Percentiles rank a stretch among this genome's conserved stretches.
Conservation (phyloP, 1,284 basidiomycete species). For the Moniliophthora roreri region DNA sequence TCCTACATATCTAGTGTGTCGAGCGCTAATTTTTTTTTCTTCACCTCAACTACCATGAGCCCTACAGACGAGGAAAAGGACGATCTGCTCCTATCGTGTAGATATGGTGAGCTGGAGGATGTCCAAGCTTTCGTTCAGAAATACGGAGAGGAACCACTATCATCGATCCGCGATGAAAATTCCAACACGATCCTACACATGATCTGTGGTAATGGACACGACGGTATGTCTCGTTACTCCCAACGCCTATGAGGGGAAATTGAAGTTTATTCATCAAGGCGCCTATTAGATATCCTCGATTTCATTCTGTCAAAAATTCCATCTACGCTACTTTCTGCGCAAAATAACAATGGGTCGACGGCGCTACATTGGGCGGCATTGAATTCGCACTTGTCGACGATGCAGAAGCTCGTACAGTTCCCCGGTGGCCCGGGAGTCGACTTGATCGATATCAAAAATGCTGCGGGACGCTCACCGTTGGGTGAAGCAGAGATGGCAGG, state of each 20-base stretch:
- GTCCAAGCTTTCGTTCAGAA: conserved; percentile 62
- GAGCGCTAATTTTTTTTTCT: neutral
- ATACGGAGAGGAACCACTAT: conserved; percentile 58
- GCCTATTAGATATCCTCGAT: conserved; percentile 63
- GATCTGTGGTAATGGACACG: conserved; percentile 83
- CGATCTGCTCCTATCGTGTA: conserved; percentile 77
- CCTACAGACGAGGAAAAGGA: conserved; percentile 65
- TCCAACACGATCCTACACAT: conserved; percentile 84
- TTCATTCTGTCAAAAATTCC: conserved; percentile 68
- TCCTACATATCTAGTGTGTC: no score
- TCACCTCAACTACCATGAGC: conserved; percentile 9
- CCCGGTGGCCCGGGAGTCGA: conserved; percentile 56
- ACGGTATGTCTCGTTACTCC: conserved; percentile 50
- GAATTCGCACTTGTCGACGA: conserved; percentile 71
- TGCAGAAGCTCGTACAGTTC: conserved; percentile 65
- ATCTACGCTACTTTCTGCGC: conserved; percentile 52
- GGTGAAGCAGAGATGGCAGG: conserved; percentile 75
- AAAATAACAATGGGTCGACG: conserved; percentile 74
- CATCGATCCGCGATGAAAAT: conserved; percentile 64
- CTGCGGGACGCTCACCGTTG: conserved; percentile 66
- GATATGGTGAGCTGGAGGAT: conserved; percentile 85
- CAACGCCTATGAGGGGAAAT: conserved; percentile 5
- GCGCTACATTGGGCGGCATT: conserved; percentile 88
- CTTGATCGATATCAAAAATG: conserved; percentile 74
- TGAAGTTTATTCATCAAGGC: conserved; percentile 46